Percentiles rank a stretch among this genome's conserved stretches.
phyloP scores from a whole-genome alignment of 2,329 filamentous ascomycete genomes.

The Colletotrichum tanaceti region DNA sequence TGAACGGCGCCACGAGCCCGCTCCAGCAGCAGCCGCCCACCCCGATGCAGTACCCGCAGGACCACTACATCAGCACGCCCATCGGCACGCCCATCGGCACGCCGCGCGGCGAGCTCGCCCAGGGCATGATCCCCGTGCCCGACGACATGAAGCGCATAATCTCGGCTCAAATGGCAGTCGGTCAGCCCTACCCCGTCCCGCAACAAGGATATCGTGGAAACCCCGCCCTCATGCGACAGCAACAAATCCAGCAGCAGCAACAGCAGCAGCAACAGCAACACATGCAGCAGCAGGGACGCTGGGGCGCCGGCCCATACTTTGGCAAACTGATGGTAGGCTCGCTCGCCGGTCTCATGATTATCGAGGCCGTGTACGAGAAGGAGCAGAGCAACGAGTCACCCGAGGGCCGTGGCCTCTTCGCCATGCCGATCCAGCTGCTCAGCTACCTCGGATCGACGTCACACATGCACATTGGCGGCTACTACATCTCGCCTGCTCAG shows the following conservation, averaged over 20 bases:
- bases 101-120: conserved; percentile 56
- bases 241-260: conserved; percentile 66
- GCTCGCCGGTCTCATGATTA: conserved; percentile 89
- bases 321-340: conserved; percentile 93
- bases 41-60: conserved; percentile 63
- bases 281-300: conserved; percentile 63
- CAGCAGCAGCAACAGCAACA: conserved; percentile 57
- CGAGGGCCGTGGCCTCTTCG: conserved; percentile 74
- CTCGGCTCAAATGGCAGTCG: conserved; percentile 65
- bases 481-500: conserved; percentile 58
- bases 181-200: conserved; percentile 64
- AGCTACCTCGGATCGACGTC: conserved; percentile 59
- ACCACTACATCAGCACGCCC: conserved; percentile 60
- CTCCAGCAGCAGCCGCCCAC: conserved; percentile 66
- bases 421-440: conserved; percentile 71
- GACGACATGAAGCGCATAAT: conserved; percentile 73
- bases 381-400: conserved; percentile 73
- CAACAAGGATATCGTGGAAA: conserved; percentile 61
- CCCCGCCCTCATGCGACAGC: conserved; percentile 62
- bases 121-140: conserved; percentile 74
- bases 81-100: conserved; percentile 58
- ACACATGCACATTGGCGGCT: conserved; percentile 66
- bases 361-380: conserved; percentile 80
- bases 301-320: conserved; percentile 67
- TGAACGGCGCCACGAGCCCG: conserved; percentile 68